phyloP scores from a whole-genome alignment of 306 rosid genomes.

The Oemleria cerasiformis region DNA sequence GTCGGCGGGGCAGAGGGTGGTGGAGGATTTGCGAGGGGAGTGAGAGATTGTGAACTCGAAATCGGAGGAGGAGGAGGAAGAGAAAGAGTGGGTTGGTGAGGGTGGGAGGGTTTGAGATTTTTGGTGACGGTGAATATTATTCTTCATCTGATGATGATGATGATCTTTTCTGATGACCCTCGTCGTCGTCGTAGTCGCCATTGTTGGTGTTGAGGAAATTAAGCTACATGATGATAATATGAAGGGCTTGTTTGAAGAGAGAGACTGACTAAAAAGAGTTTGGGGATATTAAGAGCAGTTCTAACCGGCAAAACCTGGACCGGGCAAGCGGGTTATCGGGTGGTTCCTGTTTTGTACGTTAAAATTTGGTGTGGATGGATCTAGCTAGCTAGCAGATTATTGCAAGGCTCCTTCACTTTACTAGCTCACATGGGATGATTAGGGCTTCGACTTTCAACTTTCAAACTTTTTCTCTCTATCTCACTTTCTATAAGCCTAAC shows the following conservation, averaged over 20 bases:
- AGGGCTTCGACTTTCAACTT: background rate
- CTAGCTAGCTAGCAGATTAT: background rate
- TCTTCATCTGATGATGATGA: background rate
- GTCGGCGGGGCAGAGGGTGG: constrained; percentile 77
- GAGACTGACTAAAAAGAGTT: background rate
- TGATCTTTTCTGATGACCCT: background rate
- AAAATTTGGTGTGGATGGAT: background rate
- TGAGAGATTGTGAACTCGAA: constrained; percentile 83
- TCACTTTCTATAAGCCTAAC: background rate
- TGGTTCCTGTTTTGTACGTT: background rate
- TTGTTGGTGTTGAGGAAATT: background rate
- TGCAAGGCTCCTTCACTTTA: background rate
- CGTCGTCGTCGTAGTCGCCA: background rate
- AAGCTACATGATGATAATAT: background rate
- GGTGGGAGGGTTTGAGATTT: constrained; percentile 69
- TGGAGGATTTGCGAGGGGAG: constrained; percentile 68
- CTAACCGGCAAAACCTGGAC: too few relatives aligned
- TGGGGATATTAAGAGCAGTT: background rate
- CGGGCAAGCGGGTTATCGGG: too few relatives aligned
- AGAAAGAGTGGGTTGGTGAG: constrained; percentile 68
- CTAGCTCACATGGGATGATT: constrained; percentile 4
- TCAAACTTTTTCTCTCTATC: background rate
- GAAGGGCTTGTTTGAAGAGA: background rate
- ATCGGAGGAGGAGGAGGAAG: constrained; percentile 79
- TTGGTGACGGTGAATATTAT: constrained; percentile 3